Conservation (phyloP, 225 moss, liverwort and hornwort species). For the Marchantia paleacea region DNA sequence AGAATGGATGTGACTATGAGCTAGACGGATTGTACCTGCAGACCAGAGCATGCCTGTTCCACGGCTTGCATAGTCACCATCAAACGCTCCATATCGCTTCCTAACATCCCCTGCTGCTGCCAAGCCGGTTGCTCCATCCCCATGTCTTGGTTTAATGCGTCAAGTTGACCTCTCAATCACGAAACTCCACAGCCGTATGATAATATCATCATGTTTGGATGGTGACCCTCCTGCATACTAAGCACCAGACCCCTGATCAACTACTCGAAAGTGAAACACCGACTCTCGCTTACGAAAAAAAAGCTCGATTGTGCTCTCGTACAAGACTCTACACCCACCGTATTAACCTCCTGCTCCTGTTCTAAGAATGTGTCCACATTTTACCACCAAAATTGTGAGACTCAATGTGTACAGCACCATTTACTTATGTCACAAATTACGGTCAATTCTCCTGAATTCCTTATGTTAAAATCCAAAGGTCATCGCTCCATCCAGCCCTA, state of each 20-base stretch:
- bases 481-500: background rate
- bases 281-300: background rate
- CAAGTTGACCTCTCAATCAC: conserved; percentile 4
- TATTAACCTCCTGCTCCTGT: background rate
- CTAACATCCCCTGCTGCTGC: conserved; percentile 53
- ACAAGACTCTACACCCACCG: background rate
- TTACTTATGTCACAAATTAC: background rate
- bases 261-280: background rate
- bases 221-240: background rate
- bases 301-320: background rate
- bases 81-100: conserved; percentile 67
- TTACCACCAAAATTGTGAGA: background rate
- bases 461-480: background rate
- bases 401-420: conserved; percentile 9
- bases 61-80: conserved; percentile 77
- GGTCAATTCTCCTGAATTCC: conserved; percentile 9
- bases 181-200: conserved; percentile 8
- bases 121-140: conserved; percentile 78
- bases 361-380: background rate
- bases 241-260: background rate
- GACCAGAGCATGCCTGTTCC: conserved; percentile 87
- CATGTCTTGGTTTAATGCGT: conserved; percentile 40
- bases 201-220: conserved; percentile 3
- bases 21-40: conserved; percentile 54
- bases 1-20: background rate